Base-by-base conservation (phyloP, 2,329 filamentous ascomycete genomes). In the Ascochyta rabiei region DNA sequence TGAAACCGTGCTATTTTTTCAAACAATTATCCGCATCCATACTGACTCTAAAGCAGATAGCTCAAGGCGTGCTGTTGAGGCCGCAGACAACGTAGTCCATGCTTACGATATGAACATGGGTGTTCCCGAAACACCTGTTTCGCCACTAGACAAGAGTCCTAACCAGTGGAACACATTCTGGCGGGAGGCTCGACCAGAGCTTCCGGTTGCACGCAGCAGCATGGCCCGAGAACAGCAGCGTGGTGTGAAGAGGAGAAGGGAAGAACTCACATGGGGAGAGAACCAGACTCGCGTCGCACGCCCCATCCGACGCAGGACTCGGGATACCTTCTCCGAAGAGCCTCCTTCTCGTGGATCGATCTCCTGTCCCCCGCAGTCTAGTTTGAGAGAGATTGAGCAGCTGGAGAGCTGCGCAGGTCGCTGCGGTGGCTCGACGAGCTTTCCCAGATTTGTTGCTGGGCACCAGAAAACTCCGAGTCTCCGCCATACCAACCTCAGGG, bases 81-180 rank as follows among this genome's bases (percentile, higher is more conserved):
- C 88, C 18, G 88, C 88, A 7, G 88, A 90, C 70, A 90, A 90
- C 62, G 87, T 90, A 16, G 87, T 90, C 9, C 86, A 90, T 72
- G 88, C 88, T 12, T 89, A 89, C 63, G 88, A 90, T 66, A 83
- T 90, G 73, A 87, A 90, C 66, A 88, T 90, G 86, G 84, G 88
- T 63, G 81, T 90, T 37, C 87, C 88, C n/a, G 85, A 88, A 59
- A 85, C 82, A 12, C 84, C 83, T 7, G 72, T 79, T 39, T 76
- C 77, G 31, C 77, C 74, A n/a, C 56, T 70, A 6, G 72, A 76
- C 31, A 70, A 74, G 18, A 65, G 62, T 1, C 48, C 62, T 9
- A 54, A 66, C 30, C 63, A 63, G 37, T 62, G 66, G 57, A 70
- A 71, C 40, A 61, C 59, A 4, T 66, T 66, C 47, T 63, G 66